phyloP scores from a whole-genome alignment of 2,329 filamentous ascomycete genomes.

The Cryphonectria naterciae region DNA sequence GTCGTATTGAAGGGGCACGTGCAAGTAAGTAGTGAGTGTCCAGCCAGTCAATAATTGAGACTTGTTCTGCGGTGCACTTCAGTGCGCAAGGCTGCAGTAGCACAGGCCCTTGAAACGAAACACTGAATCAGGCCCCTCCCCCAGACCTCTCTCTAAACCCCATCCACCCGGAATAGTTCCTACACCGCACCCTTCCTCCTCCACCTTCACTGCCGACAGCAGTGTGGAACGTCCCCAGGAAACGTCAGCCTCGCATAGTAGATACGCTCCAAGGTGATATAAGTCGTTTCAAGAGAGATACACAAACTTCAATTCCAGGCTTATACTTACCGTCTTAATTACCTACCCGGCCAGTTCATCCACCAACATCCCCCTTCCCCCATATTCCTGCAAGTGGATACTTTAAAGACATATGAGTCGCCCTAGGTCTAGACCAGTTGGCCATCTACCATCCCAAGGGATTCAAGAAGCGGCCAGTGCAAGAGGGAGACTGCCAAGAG shows the following conservation, averaged over 20 bases:
- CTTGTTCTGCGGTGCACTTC: neutral
- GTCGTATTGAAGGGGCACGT: neutral
- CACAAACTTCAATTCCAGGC: neutral
- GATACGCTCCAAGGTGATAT: neutral
- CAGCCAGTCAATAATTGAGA: neutral
- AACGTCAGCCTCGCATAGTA: neutral
- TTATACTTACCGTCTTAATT: neutral
- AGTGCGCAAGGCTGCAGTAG: neutral
- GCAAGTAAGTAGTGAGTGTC: neutral
- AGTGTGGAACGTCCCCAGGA: neutral
- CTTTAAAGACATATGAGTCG: neutral
- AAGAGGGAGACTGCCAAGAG: neutral
- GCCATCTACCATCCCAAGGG: neutral
- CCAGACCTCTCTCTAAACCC: neutral
- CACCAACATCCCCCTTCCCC: neutral
- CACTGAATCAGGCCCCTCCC: neutral
- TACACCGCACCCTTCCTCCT: neutral
- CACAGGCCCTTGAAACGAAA: conserved; percentile 6
- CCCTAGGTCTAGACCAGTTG: neutral
- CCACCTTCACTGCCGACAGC: neutral
- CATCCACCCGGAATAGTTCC: neutral
- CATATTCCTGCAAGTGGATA: neutral
- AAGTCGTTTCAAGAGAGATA: neutral
- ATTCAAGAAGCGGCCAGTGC: neutral
- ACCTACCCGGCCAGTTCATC: neutral